Conservation (phyloP, 345 rosid species). For the Arabidopsis thaliana region TAIR10.1 NC_003076.8:23821001-23821500, state of each 20-base stretch:
- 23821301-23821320: slow-evolving; percentile 29
- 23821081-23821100: background rate
- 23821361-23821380: background rate
- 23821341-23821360: background rate
- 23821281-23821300: slow-evolving; percentile 68
- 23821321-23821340: background rate
- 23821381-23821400: slow-evolving; percentile 57
- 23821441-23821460: slow-evolving; percentile 91
- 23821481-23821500: slow-evolving; percentile 84
- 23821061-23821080: slow-evolving; percentile 10
- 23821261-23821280: slow-evolving; percentile 72
- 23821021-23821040: slow-evolving; percentile 66
- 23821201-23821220: slow-evolving; percentile 81
- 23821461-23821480: slow-evolving; percentile 84
- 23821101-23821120: slow-evolving; percentile 5
- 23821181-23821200: slow-evolving; percentile 81
- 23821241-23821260: slow-evolving; percentile 53
- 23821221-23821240: slow-evolving; percentile 66
- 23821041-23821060: slow-evolving; percentile 15
- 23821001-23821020: slow-evolving; percentile 76
- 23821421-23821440: slow-evolving; percentile 76
- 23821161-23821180: slow-evolving; percentile 75
- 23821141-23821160: slow-evolving; percentile 82
- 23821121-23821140: slow-evolving; percentile 63
- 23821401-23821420: slow-evolving; percentile 76